Evolutionary conservation across 805 yeast genomes (phyloP), one percentile per base, ranked within the genome.

Genomic region (Jamesozyma jinghongensis): DNA sequence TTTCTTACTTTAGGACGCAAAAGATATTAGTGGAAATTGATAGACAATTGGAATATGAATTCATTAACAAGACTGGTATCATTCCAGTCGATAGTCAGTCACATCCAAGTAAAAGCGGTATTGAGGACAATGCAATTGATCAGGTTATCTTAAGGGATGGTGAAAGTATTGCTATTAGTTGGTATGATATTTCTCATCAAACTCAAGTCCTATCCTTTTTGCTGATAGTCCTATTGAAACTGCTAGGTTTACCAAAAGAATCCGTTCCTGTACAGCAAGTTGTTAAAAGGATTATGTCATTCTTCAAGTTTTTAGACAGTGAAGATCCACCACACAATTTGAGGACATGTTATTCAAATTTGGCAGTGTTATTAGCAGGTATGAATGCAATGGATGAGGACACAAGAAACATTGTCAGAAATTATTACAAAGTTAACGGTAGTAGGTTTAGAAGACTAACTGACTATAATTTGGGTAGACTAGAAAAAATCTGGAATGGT

Each of bases 121-220:
- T 59, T 5, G 41, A 53, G 12, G 66, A 61, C 38, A 55, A 59
- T 46, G 66, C 65, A 13, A 60, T 61, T 22, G 63, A 61, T 41
- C 19, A 52, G n/a, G 62, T 61, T 3, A 53, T 45, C 2, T 31
- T 59, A 36, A 42, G 46, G 33, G 51, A 42, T 40, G 61, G 56
- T 3, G 56, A 57, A 34, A 45, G 46, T 17, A 49, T 61, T 18
- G 64, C 63, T 5, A 54, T 61, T 7, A 60, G 65, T 39, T 61
- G 66, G 66, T 61, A 61, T 43, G 66, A 61, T 40, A 61, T 61
- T 13, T 60, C 66, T 3, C 66, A 61, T 43, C 66, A 61, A 40
- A 58, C 64, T 1, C 66, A 61, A 46, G 66, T 58, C 2, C 46
- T 61, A 12, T 61, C 65, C 0, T 59, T 60, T 34, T 42, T 60